These are phyloP conservation scores for Huntiella decipiens DNA, from an alignment of 2,329 filamentous ascomycete genomes.

Conservation along the genomic window DNA sequence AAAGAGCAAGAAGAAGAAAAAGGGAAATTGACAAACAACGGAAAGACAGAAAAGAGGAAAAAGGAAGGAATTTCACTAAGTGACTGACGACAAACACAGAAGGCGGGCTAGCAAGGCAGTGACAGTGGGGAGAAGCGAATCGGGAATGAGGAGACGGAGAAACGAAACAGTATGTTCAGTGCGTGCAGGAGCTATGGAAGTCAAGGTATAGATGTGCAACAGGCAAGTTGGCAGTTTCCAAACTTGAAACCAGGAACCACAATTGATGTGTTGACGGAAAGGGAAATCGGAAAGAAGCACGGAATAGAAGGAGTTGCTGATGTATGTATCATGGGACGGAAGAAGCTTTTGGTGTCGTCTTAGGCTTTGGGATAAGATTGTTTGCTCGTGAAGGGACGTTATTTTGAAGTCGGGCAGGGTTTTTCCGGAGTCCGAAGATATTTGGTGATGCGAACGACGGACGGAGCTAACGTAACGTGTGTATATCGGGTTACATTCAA, in stretches of 20 bases:
- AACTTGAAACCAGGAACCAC: constrained; percentile 3
- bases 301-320: too few species aligned
- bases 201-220: background rate
- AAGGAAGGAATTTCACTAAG: background rate
- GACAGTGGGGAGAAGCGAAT: background rate
- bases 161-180: constrained; percentile 1
- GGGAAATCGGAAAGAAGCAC: background rate
- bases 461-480: too few species aligned
- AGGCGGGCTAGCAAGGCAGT: too few species aligned
- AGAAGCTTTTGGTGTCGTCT: too few species aligned
- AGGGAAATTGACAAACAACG: constrained; percentile 1
- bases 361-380: too few species aligned
- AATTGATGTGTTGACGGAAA: background rate
- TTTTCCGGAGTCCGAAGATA: too few species aligned
- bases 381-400: too few species aligned
- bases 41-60: background rate
- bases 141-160: background rate
- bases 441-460: too few species aligned
- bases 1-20: background rate
- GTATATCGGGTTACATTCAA: too few species aligned
- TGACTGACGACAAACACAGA: too few species aligned
- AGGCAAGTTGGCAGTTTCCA: background rate
- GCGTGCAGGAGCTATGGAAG: background rate
- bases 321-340: too few species aligned
- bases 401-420: too few species aligned